Percentiles rank a stretch among this genome's conserved stretches.
Evolutionary conservation across 2,329 filamentous ascomycete genomes (phyloP).

Genomic region (Boeremia exigua): DNA sequence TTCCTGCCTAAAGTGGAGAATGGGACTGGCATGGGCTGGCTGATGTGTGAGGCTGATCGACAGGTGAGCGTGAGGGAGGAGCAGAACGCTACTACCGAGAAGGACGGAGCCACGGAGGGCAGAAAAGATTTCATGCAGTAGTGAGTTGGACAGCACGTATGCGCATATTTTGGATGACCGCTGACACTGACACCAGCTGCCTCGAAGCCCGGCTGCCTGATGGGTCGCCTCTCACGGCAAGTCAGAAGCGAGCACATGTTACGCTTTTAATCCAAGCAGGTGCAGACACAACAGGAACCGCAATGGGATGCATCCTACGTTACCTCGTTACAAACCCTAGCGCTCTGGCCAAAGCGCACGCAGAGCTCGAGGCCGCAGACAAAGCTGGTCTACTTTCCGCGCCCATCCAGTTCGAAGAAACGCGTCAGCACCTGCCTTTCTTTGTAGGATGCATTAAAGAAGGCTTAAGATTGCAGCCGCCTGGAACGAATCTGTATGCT

Average conservation of each 20-base stretch:
- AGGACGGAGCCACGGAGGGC: slow-evolving; percentile 25
- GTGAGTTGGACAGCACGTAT: not conserved
- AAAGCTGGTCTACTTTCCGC: slow-evolving; percentile 25
- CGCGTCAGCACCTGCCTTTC: slow-evolving; percentile 50
- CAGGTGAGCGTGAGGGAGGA: slow-evolving; percentile 41
- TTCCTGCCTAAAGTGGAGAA: slow-evolving; percentile 42
- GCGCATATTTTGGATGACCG: slow-evolving; percentile 17
- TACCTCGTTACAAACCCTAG: slow-evolving; percentile 30
- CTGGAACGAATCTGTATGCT: slow-evolving; percentile 60
- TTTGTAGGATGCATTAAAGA: slow-evolving; percentile 60
- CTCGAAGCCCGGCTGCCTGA: slow-evolving; percentile 42
- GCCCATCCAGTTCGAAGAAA: slow-evolving; percentile 40
- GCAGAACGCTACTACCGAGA: slow-evolving; percentile 14
- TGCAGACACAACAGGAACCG: slow-evolving; percentile 47
- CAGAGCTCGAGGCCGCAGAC: slow-evolving; percentile 34
- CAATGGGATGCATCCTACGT: slow-evolving; percentile 40
- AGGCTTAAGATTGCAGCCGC: slow-evolving; percentile 58
- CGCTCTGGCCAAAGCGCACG: slow-evolving; percentile 24
- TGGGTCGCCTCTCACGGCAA: slow-evolving; percentile 35
- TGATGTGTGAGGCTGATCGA: slow-evolving; percentile 47
- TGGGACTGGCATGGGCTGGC: slow-evolving; percentile 44
- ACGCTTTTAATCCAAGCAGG: slow-evolving; percentile 48
- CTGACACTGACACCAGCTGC: slow-evolving; percentile 26
- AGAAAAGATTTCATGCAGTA: slow-evolving; percentile 43
- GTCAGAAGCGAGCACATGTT: slow-evolving; percentile 47